Evolutionary conservation across 2,329 filamentous ascomycete species (phyloP), one percentile per base, ranked within the genome.

Genomic region (Diaporthe citriasiana): DNA sequence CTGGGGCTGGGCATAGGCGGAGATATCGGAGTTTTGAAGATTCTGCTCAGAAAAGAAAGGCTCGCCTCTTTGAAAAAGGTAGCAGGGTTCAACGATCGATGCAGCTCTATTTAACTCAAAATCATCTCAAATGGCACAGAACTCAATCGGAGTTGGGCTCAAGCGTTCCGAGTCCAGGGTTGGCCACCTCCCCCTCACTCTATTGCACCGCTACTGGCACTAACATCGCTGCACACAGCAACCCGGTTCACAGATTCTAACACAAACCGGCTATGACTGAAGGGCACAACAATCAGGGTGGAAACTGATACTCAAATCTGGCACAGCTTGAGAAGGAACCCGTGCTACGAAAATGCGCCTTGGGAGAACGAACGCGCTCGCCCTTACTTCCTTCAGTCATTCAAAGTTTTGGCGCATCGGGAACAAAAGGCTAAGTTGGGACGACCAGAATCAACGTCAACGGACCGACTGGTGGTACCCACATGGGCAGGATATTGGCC

Each of bases 21-120:
- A 65, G 27, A 50, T 47, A 65, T 8, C 40, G 42, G 59, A 65
- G 8, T 65, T 45, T 33, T 50, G 59, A 40, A 25, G 35, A 38
- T 40, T 10, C 35, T 59, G 56, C 35, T 40, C 33, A 57, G 9
- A 57, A 57, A 35, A 35, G 9, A 35, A 9, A 35, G 33, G n/a
- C n/a, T n/a, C n/a, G n/a, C n/a, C n/a, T n/a, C n/a, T n/a, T n/a
- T n/a, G n/a, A 22, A 47, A 27, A 40, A 30, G 27, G 19, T 10
- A 17, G 5, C 4, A 9, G 3, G 5, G 25, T 15, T 59, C 4
- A 12, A 15, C 22, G 38, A 8, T 10, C 30, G 19, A 38, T n/a
- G 19, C 19, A 0, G 38, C n/a, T n/a, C n/a, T 9, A 1, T 51
- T 25, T 7, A 35, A 35, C 33, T 35, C 33, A 35, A 4, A 9